Evolutionary conservation across 192 early-diverging fungal genomes (phyloP), one percentile per base, ranked within the genome.

Genomic region (Phlyctochytrium planicorne): DNA sequence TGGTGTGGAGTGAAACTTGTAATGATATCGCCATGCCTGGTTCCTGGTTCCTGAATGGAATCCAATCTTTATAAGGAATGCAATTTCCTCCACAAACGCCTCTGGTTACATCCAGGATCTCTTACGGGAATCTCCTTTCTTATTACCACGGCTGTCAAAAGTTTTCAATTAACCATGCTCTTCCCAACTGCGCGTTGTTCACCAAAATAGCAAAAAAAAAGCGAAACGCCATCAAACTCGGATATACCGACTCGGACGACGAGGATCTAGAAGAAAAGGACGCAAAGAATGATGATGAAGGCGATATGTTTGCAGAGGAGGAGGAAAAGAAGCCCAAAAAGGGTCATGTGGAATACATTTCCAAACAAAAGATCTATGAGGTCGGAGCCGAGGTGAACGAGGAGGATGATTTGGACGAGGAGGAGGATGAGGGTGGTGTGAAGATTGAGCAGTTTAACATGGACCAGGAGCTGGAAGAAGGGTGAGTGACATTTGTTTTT

Each of bases 381-480:
- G 71, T 71, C 17, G 59, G 70, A 3, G 71, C 65, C 14, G 72
- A 74, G 29, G 60, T 63, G 36, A 72, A 71, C 29, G 67, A 65
- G 4, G 72, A 59, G 20, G 53, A 53, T 3, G 70, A 70, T 57
- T 29, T 20, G 3, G 74, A 76, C 24, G 68, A 60, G 12, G 53
- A 72, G 14, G 52, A 68, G 23, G 65, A 24, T n/a, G 67, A 37
- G 30, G 66, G 29, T n/a, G 78, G 59, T 20, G 67, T 75, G 34
- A 73, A 75, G 60, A 78, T 86, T 23, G 78, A 75, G 59, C 78
- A 79, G 10, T 85, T 86, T 61, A 85, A 86, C 63, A 84, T 86
- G 84, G 74, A 84, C 40, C 65, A 84, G 33, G 84, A 86, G 65
- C 30, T 86, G 60, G 72, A 85, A 34, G 82, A 86, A 64, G 84